Evolutionary conservation across 169 alveolate genomes (phyloP).

Genomic region (Cryptosporidium baileyi): DNA sequence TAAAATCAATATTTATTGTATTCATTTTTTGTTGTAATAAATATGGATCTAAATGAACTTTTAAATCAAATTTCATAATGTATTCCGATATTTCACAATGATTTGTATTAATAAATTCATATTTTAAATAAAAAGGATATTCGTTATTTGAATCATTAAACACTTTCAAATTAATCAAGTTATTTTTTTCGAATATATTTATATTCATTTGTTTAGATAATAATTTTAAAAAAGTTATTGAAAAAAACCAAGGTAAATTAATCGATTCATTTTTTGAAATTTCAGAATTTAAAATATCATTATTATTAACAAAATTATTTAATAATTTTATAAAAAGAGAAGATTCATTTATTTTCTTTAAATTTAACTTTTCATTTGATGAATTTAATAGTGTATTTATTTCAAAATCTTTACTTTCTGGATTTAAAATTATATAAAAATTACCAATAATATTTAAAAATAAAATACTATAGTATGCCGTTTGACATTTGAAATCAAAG

Average conservation of each 20-base stretch:
- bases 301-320: neutral
- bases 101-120: neutral
- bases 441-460: neutral
- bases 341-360: neutral
- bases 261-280: neutral
- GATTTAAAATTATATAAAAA: neutral
- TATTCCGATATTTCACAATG: too few relatives aligned
- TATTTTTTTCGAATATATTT: too few relatives aligned
- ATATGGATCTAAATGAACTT: slow-evolving; percentile 1
- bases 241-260: slow-evolving; percentile 55
- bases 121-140: neutral
- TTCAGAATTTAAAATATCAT: neutral
- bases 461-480: slow-evolving; percentile 14
- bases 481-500: slow-evolving; percentile 32
- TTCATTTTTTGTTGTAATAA: slow-evolving; percentile 13
- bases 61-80: slow-evolving; percentile 6
- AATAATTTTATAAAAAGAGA: neutral
- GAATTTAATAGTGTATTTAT: neutral
- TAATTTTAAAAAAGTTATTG: neutral
- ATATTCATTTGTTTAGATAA: too few relatives aligned
- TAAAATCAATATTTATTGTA: slow-evolving; percentile 82
- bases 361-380: neutral
- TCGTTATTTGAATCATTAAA: neutral
- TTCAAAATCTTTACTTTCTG: neutral
- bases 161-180: too few relatives aligned